A percentile compares a stretch with the other conserved stretches of the same genome.
phyloP scores from a whole-genome alignment of 2,329 filamentous ascomycete genomes.

The Ceratocystis papillata region DNA sequence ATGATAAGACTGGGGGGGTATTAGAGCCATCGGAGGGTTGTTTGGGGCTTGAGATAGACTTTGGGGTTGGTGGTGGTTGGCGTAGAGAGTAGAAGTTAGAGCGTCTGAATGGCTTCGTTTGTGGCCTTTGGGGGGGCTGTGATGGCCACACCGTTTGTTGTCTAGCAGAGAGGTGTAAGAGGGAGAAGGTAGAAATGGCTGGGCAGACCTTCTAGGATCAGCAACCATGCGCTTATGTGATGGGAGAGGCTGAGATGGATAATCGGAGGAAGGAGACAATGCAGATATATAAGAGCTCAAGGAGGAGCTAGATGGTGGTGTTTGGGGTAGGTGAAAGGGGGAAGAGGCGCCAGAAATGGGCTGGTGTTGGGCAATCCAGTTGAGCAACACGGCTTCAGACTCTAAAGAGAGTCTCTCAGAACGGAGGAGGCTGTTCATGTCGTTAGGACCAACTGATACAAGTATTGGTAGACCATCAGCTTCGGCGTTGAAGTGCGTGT shows the following conservation, averaged over 20 bases:
- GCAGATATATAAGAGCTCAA: not conserved
- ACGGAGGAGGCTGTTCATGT: conserved; percentile 20
- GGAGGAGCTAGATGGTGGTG: not conserved
- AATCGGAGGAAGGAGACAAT: conserved; percentile 9
- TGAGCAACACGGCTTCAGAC: conserved; percentile 21
- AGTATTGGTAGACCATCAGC: conserved; percentile 20
- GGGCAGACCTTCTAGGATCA: not conserved
- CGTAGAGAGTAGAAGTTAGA: not conserved
- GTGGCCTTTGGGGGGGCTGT: not conserved
- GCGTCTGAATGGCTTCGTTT: not conserved
- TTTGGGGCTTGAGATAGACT: not conserved
- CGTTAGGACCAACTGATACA: conserved; percentile 22
- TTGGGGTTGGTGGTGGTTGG: not conserved
- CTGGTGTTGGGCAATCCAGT: conserved; percentile 21
- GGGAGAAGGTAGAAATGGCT: not conserved
- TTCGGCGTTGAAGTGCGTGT: conserved; percentile 21
- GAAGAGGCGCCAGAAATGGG: conserved; percentile 2
- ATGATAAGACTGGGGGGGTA: not conserved
- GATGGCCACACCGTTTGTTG: not conserved
- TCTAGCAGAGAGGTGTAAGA: not conserved
- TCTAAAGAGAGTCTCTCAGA: conserved; percentile 20
- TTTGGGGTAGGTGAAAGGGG: conserved; percentile 5
- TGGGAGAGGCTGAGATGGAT: not conserved
- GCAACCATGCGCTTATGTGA: not conserved
- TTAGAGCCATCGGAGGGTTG: not conserved